A percentile compares a stretch with the other conserved stretches of the same genome.
These are phyloP conservation scores for Fonsecaea nubica DNA, from an alignment of 2,329 filamentous ascomycete species.

Conservation along the genomic window DNA sequence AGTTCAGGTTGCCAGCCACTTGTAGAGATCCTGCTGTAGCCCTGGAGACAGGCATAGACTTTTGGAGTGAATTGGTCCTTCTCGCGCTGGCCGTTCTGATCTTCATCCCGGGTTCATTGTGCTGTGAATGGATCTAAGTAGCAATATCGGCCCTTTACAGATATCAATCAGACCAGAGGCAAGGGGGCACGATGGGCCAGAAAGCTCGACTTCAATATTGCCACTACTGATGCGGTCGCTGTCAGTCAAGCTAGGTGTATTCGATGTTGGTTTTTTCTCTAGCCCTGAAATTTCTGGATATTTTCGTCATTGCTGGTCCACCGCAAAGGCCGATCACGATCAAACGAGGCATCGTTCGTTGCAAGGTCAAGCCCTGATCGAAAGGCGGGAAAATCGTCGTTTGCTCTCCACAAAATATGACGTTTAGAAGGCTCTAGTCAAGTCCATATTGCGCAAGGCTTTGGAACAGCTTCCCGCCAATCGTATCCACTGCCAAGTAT, in stretches of 20 bases:
- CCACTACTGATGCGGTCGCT: neutral
- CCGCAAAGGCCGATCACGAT: conserved; percentile 10
- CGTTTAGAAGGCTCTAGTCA: conserved; percentile 11
- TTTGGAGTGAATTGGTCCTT: neutral
- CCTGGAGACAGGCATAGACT: neutral
- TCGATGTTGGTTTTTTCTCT: neutral
- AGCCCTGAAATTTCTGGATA: neutral
- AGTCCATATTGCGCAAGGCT: neutral
- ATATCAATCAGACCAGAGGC: no score
- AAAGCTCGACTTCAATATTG: neutral
- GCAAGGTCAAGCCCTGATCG: neutral
- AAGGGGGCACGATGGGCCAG: neutral
- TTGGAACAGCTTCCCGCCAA: neutral
- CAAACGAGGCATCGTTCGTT: neutral
- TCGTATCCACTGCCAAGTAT: neutral
- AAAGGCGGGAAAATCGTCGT: conserved; percentile 2
- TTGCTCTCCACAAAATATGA: conserved; percentile 14
- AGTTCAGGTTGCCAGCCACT: neutral
- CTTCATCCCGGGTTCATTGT: no score
- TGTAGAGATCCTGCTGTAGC: neutral
- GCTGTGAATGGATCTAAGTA: neutral
- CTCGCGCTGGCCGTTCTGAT: no score
- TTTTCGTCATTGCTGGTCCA: conserved; percentile 14
- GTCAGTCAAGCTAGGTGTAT: neutral
- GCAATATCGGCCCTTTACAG: neutral